phyloP scores from a whole-genome alignment of 1,284 basidiomycete species.

The Austropuccinia psidii region DNA sequence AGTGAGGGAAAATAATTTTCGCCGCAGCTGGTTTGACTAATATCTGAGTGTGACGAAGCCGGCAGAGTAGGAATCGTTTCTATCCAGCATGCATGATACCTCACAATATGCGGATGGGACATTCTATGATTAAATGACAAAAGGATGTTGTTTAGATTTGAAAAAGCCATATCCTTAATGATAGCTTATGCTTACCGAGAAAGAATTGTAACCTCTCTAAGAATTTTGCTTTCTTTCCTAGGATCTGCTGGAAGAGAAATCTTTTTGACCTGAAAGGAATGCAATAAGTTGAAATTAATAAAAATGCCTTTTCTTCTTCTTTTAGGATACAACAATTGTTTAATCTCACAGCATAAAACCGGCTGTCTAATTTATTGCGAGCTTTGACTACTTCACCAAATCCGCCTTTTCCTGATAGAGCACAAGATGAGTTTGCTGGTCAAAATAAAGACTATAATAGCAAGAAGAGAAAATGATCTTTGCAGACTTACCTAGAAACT shows the following conservation, averaged over 20 bases:
- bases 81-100: slow-evolving; percentile 35
- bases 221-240: slow-evolving; percentile 76
- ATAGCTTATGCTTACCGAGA: slow-evolving; percentile 78
- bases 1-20: not conserved
- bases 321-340: not conserved
- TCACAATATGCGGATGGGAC: slow-evolving; percentile 33
- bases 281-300: slow-evolving; percentile 10
- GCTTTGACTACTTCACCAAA: slow-evolving; percentile 94
- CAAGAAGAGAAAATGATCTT: too few species aligned
- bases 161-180: slow-evolving; percentile 45
- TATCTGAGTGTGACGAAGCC: slow-evolving; percentile 11
- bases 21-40: slow-evolving; percentile 17
- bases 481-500: slow-evolving; percentile 45
- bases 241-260: slow-evolving; percentile 65
- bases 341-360: slow-evolving; percentile 41
- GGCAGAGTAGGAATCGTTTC: slow-evolving; percentile 1
- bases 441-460: not conserved
- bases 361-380: slow-evolving; percentile 61
- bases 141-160: not conserved
- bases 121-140: not conserved
- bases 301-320: not conserved
- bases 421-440: not conserved
- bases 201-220: slow-evolving; percentile 82
- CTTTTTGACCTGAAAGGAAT: slow-evolving; percentile 67
- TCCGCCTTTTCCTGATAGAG: slow-evolving; percentile 63